Base-by-base conservation (phyloP, 2,329 filamentous ascomycete genomes). In the Blastomyces gilchristii region DNA sequence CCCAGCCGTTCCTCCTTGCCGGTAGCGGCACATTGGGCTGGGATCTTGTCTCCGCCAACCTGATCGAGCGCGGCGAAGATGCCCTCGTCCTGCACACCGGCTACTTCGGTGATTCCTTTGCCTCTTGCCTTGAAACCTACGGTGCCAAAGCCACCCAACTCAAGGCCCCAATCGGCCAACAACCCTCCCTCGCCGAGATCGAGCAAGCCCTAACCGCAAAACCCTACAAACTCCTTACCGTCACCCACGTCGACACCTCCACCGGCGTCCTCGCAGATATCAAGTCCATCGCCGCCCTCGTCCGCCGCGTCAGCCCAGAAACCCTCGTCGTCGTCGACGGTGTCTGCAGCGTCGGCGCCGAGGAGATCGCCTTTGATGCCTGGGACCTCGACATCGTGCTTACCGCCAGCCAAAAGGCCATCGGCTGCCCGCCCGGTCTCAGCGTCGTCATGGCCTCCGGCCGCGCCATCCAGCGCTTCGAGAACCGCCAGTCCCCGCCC, bases 201-300 rank as follows among this genome's bases (percentile, higher is more conserved):
- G 93, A 97, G 79, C 85, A 88, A 77, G 91, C 92, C 2, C 81
- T 99, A 68, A 88, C 87, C 76, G 85, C 90, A 81, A 96, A 94
- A 82, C 86, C 89, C 72, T 97, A 96, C 83, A 97, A 97, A 83
- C 76, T 93, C 66, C 78, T 99, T 71, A 97, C 93, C 52, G 88
- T 97, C 67, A 99, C 94, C 12, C 94, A 99, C 75, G 93, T 97
- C 66, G 94, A 99, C 74, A 99, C 94, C 31, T 97, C 92, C 3
- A 99, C 94, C 47, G 94, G 94, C 69, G 94, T 99, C 34, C 81
- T 99, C 59, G 96, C 89, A 72, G 92, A 97, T 75, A 85, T 97
- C 71, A 88, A 95, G 81, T 81, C 86, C 63, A 80, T 99, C 63
- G 86, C 91, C 43, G 89, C 92, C 72, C 80, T 95, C 59, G 89